phyloP scores from a whole-genome alignment of 192 early-diverging fungal genomes.

The Mortierella alpina region DNA sequence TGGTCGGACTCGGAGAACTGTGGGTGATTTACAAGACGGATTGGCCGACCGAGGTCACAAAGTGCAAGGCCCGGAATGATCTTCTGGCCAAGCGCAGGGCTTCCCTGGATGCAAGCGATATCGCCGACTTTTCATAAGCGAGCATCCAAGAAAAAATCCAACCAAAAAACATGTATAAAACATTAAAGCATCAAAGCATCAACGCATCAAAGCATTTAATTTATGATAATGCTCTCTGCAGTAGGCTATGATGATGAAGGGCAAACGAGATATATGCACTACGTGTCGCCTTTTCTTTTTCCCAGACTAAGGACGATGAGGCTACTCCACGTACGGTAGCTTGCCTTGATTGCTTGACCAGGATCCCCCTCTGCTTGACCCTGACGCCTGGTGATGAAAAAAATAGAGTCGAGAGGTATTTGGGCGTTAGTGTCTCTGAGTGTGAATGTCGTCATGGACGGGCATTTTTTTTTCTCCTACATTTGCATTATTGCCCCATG shows the following conservation, averaged over 20 bases:
- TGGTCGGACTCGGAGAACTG: constrained; percentile 50
- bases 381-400: constrained; percentile 7
- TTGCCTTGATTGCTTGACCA: neutral
- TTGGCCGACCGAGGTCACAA: constrained; percentile 45
- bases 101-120: no score
- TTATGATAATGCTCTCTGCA: no score
- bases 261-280: no score
- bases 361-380: neutral
- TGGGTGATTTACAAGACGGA: constrained; percentile 50
- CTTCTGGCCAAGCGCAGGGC: constrained; percentile 14
- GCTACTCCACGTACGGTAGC: constrained; percentile 29
- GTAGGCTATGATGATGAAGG: no score
- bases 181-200: no score
- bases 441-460: neutral
- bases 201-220: no score
- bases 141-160: no score
- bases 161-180: no score
- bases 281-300: no score
- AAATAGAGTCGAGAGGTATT: neutral
- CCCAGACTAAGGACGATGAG: neutral
- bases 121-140: no score
- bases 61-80: constrained; percentile 46
- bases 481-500: neutral
- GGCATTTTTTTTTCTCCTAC: neutral
- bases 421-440: neutral